Conservation (phyloP, 2,329 filamentous ascomycete species). For the Dactylonectria macrodidyma region DNA sequence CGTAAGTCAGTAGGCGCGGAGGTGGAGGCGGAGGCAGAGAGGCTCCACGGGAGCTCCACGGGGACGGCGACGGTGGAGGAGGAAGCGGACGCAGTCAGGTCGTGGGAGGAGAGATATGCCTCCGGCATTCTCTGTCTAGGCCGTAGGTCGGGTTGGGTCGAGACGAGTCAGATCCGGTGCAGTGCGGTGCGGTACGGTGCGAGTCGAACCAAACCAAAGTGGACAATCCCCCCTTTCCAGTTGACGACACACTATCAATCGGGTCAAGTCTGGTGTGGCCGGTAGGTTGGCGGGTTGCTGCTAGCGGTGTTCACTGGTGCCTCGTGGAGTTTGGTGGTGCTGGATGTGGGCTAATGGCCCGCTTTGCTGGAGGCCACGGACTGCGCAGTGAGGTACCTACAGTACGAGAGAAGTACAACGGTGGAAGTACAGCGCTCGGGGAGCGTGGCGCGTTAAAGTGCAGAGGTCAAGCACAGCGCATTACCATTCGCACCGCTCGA, state of each 20-base stretch:
- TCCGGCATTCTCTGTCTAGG: conserved; percentile 47
- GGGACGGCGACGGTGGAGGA: conserved; percentile 41
- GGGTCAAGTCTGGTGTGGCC: conserved; percentile 33
- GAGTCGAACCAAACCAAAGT: conserved; percentile 41
- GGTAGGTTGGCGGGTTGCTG: conserved; percentile 34
- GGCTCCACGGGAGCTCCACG: conserved; percentile 41
- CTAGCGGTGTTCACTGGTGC: conserved; percentile 34
- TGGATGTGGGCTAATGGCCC: conserved; percentile 32
- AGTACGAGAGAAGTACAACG: no score
- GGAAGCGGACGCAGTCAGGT: conserved; percentile 40
- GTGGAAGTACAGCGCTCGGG: conserved; percentile 16
- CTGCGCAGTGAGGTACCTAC: conserved; percentile 17
- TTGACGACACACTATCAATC: conserved; percentile 36
- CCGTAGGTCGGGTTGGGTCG: conserved; percentile 36
- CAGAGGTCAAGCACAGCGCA: conserved; percentile 24
- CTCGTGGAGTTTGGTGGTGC: conserved; percentile 33
- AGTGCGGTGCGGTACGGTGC: conserved; percentile 26
- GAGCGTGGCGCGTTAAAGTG: conserved; percentile 18
- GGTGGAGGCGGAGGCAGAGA: conserved; percentile 34
- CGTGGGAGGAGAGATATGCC: conserved; percentile 42
- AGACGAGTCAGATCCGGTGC: conserved; percentile 41
- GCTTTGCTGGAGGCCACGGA: conserved; percentile 28
- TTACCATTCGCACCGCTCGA: conserved; percentile 26
- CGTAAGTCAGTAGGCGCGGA: conserved; percentile 39
- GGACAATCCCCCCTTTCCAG: conserved; percentile 47